Evolutionary conservation across 2,329 filamentous ascomycete species (phyloP).

Genomic region (Monosporascus sp.): DNA sequence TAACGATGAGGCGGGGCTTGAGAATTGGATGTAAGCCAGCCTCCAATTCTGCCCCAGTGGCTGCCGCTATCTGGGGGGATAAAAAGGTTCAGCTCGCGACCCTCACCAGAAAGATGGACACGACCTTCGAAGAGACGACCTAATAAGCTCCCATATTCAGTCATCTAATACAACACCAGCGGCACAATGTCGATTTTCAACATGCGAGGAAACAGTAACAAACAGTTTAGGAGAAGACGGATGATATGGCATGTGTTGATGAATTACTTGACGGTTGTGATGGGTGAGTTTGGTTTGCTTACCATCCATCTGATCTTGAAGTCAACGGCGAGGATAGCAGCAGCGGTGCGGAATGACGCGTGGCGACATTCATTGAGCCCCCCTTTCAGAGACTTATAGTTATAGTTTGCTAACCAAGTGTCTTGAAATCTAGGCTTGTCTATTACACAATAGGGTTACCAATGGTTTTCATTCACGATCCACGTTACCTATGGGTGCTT

Average conservation of each 20-base stretch:
- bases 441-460: background rate
- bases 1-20: background rate
- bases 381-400: no score
- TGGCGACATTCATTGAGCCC: no score
- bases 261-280: background rate
- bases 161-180: no score
- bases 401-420: no score
- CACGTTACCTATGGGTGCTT: no score
- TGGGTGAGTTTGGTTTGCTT: background rate
- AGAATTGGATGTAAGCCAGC: background rate
- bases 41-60: background rate
- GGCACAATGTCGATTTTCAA: background rate
- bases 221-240: background rate
- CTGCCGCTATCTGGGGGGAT: background rate
- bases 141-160: no score
- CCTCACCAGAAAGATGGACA: background rate
- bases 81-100: background rate
- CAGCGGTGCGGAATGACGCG: no score
- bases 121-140: no score
- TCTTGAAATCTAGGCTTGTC: background rate
- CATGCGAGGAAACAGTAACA: background rate
- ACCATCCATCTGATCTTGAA: no score
- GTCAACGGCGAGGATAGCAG: no score
- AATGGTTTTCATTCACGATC: no score
- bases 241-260: background rate